A percentile compares a stretch with the other conserved stretches of the same genome.
Evolutionary conservation across 192 early-diverging fungal species (phyloP).

Genomic region (Chytriomyces sp.): DNA sequence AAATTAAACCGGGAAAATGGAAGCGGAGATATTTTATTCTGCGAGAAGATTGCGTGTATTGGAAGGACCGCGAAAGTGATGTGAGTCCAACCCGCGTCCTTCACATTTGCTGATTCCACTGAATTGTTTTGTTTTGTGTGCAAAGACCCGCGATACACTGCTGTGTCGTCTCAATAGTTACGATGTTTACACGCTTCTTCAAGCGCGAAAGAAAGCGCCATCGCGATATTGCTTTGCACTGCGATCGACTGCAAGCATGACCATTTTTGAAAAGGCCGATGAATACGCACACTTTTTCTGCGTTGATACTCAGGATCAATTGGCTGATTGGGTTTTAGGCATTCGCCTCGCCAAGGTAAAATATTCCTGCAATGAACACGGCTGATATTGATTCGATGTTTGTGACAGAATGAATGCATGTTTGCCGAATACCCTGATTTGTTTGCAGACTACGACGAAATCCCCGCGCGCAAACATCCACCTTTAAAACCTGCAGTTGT

Average conservation of each 20-base stretch:
- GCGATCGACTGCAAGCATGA: constrained; percentile 76
- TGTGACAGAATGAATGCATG: constrained; percentile 48
- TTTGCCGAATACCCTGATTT: constrained; percentile 51
- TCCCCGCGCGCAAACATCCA: constrained; percentile 36
- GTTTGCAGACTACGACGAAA: constrained; percentile 47
- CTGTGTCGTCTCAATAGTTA: constrained; percentile 68
- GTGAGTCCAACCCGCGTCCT: background rate
- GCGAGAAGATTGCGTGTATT: constrained; percentile 68
- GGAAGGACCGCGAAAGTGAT: constrained; percentile 70
- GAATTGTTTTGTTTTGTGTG: background rate
- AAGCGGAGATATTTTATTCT: constrained; percentile 75
- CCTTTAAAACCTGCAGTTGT: background rate
- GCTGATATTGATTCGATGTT: background rate
- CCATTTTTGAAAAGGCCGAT: constrained; percentile 81
- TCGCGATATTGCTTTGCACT: constrained; percentile 84
- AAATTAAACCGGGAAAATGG: constrained; percentile 86
- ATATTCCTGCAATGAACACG: background rate
- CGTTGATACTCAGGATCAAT: constrained; percentile 64
- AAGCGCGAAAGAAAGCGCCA: constrained; percentile 68
- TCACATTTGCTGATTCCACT: too few species aligned
- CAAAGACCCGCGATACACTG: constrained; percentile 34
- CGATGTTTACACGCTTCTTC: constrained; percentile 83
- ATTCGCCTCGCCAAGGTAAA: constrained; percentile 73
- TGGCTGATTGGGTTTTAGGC: constrained; percentile 76
- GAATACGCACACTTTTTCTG: constrained; percentile 83